A percentile compares a stretch with the other conserved stretches of the same genome.
Conservation (phyloP, 495 filamentous ascomycete species). For the Podospora appendiculata region DNA sequence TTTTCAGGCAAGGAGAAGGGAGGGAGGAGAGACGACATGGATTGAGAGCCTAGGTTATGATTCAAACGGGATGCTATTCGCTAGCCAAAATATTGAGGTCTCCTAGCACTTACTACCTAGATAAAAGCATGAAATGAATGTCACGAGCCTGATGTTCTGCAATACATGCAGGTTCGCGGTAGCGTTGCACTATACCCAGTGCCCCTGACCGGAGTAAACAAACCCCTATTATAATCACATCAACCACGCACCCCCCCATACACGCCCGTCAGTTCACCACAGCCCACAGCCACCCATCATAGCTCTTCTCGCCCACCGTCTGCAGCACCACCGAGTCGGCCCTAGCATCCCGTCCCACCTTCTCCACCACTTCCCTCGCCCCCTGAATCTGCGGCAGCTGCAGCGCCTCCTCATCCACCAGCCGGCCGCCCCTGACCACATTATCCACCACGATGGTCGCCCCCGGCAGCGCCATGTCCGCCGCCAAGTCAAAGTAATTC, state of each 20-base stretch:
- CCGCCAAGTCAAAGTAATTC: slow-evolving; percentile 40
- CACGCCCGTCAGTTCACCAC: slow-evolving; percentile 28
- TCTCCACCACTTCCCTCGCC: slow-evolving; percentile 31
- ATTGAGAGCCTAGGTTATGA: no score
- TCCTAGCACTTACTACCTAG: no score
- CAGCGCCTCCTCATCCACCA: slow-evolving; percentile 6
- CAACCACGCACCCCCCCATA: neutral
- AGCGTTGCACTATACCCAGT: no score
- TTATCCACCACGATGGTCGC: slow-evolving; percentile 42
- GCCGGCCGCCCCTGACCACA: slow-evolving; percentile 35
- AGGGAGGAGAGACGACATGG: no score
- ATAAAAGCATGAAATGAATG: no score
- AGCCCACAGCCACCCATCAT: slow-evolving; percentile 39
- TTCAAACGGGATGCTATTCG: no score
- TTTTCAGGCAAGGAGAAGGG: no score
- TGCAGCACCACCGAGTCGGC: slow-evolving; percentile 43
- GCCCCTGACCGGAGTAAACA: neutral
- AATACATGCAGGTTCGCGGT: no score
- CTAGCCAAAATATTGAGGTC: no score
- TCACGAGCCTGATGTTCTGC: no score
- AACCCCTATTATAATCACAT: neutral
- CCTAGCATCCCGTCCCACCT: slow-evolving; percentile 33
- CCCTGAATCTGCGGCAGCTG: slow-evolving; percentile 3
- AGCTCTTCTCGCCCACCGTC: slow-evolving; percentile 43
- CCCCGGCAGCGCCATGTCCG: slow-evolving; percentile 26